Evolutionary conservation across 805 yeast genomes (phyloP).

Genomic region (Starmera caribaea): DNA sequence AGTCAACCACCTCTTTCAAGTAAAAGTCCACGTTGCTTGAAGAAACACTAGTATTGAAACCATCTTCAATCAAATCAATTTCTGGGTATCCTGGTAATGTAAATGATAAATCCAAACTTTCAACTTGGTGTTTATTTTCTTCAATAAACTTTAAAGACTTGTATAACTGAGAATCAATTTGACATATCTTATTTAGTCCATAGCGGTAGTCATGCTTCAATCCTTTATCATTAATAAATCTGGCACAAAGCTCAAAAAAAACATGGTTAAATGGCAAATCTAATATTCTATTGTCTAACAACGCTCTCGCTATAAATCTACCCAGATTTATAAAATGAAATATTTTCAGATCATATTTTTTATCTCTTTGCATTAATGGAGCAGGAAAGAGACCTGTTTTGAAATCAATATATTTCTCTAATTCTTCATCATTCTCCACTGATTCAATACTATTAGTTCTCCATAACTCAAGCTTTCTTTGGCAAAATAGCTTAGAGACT

Average conservation of each 20-base stretch:
- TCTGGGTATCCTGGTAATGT: conserved; percentile 70
- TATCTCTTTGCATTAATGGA: conserved; percentile 33
- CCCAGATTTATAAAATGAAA: conserved; percentile 63
- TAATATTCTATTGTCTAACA: conserved; percentile 78
- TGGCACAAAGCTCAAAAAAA: conserved; percentile 43
- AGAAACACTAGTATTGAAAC: conserved; percentile 40
- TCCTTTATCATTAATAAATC: background rate
- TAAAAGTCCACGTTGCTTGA: conserved; percentile 48
- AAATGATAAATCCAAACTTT: conserved; percentile 52
- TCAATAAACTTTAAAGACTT: conserved; percentile 45
- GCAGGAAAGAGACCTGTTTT: conserved; percentile 63
- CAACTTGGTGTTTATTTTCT: conserved; percentile 32
- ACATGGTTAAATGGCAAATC: conserved; percentile 70
- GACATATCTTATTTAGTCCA: conserved; percentile 23
- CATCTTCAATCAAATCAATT: conserved; percentile 47
- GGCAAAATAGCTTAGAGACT: conserved; percentile 67
- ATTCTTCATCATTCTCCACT: conserved; percentile 21
- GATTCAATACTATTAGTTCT: conserved; percentile 29
- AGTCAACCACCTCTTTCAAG: conserved; percentile 45
- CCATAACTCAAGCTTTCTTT: conserved; percentile 58
- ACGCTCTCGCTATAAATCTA: conserved; percentile 74
- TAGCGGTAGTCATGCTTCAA: background rate
- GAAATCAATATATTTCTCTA: conserved; percentile 30
- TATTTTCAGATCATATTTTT: conserved; percentile 32
- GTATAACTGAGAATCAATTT: conserved; percentile 51